phyloP scores from a whole-genome alignment of 148 eudicot genomes.

The Camellia japonica region DNA sequence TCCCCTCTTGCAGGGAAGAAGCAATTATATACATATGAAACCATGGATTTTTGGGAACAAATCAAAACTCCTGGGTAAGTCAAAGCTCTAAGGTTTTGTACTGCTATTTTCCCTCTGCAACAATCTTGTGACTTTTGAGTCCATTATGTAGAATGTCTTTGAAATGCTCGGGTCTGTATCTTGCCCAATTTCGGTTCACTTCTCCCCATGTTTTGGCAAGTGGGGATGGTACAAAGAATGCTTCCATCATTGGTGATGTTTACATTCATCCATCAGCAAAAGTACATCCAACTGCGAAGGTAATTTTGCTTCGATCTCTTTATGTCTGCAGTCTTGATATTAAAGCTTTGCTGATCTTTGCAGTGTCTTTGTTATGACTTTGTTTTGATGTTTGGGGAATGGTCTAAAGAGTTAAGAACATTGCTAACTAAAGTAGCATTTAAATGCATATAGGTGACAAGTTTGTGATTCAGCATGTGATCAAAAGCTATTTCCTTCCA shows the following conservation, averaged over 20 bases:
- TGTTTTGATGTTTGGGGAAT: neutral
- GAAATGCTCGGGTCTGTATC: conserved; percentile 65
- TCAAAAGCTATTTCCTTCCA: neutral
- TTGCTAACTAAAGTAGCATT: neutral
- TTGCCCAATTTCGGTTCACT: conserved; percentile 54
- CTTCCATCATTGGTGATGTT: conserved; percentile 60
- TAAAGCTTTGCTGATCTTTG: neutral
- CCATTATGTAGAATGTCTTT: conserved; percentile 55
- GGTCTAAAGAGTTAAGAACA: neutral
- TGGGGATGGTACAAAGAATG: conserved; percentile 62
- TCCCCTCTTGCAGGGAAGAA: conserved; percentile 91
- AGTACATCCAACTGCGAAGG: conserved; percentile 63
- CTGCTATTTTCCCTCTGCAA: neutral
- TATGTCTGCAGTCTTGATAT: neutral
- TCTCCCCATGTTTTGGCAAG: conserved; percentile 53
- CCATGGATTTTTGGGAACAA: conserved; percentile 90
- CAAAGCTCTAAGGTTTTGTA: conserved; percentile 2
- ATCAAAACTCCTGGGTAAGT: conserved; percentile 93
- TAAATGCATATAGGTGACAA: neutral
- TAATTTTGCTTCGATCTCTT: conserved; percentile 10
- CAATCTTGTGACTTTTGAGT: conserved; percentile 1
- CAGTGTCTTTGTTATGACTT: neutral
- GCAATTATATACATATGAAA: conserved; percentile 77
- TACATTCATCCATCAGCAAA: conserved; percentile 69
- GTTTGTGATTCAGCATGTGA: conserved; percentile 1